phyloP scores from a whole-genome alignment of 83 land plant species.

The Isoetes engelmannii region DNA sequence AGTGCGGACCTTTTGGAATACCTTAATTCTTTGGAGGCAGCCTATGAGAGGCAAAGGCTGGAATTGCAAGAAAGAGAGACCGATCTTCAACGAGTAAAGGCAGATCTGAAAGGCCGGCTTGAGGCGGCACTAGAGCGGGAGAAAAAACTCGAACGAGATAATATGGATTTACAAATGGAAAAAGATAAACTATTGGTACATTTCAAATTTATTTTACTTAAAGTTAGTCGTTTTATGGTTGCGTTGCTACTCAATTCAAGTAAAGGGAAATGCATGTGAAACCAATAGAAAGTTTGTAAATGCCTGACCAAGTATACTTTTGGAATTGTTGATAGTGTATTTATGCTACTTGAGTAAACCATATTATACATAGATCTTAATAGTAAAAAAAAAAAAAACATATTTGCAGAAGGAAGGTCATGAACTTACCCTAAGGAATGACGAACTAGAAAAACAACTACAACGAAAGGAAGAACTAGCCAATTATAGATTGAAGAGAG shows the following conservation, averaged over 20 bases:
- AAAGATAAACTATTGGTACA: neutral
- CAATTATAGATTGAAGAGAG: neutral
- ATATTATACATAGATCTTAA: neutral
- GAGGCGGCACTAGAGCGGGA: slow-evolving; percentile 5
- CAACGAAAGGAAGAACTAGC: slow-evolving; percentile 5
- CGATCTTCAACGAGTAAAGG: slow-evolving; percentile 15
- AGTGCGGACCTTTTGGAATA: slow-evolving; percentile 29
- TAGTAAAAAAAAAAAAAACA: neutral
- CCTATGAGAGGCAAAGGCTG: slow-evolving; percentile 21
- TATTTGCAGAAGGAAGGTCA: neutral
- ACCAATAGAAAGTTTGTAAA: too few relatives aligned
- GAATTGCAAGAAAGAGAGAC: slow-evolving; percentile 22
- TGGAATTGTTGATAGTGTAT: neutral
- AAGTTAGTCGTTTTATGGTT: neutral
- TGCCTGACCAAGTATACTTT: neutral
- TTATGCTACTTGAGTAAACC: neutral
- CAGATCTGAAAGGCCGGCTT: slow-evolving; percentile 18
- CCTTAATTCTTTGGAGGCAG: slow-evolving; percentile 24
- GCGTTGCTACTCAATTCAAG: neutral
- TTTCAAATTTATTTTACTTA: neutral
- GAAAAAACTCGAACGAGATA: neutral
- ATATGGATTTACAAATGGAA: neutral
- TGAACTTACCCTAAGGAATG: neutral
- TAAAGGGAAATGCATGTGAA: neutral
- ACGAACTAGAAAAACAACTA: slow-evolving; percentile 1